phyloP scores from a whole-genome alignment of 345 rosid species.

The Cochlearia excelsa region DNA sequence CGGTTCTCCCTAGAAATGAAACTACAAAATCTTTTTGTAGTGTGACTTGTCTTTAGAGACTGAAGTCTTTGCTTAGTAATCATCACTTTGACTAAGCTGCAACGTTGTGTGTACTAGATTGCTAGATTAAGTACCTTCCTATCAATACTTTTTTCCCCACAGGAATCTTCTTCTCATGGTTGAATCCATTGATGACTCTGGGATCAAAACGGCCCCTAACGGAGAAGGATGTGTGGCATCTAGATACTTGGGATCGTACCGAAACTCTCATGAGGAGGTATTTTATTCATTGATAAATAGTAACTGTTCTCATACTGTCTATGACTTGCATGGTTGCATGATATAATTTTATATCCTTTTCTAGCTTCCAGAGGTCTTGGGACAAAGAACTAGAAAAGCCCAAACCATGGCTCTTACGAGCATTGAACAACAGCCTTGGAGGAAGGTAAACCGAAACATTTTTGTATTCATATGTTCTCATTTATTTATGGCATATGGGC shows the following conservation, averaged over 20 bases:
- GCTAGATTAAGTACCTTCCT: constrained; percentile 13
- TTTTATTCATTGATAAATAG: constrained; percentile 21
- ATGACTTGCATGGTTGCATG: constrained; percentile 23
- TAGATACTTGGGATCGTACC: constrained; percentile 89
- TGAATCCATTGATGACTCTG: constrained; percentile 79
- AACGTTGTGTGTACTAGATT: constrained; percentile 8
- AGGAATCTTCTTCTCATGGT: constrained; percentile 77
- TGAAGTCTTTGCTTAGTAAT: constrained; percentile 6
- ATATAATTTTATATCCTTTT: constrained; percentile 29
- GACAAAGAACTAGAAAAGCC: constrained; percentile 66
- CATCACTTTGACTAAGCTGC: constrained; percentile 19
- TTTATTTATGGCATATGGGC: constrained; percentile 1
- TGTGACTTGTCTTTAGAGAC: constrained; percentile 12
- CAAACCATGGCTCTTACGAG: constrained; percentile 93
- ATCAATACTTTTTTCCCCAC: constrained; percentile 8
- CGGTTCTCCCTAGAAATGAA: constrained; percentile 6
- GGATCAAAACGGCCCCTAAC: constrained; percentile 89
- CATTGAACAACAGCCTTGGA: constrained; percentile 76
- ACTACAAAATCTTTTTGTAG: background rate
- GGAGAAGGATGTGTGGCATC: constrained; percentile 90
- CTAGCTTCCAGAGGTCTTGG: constrained; percentile 86
- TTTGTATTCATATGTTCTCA: constrained; percentile 17
- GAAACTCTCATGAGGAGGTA: constrained; percentile 73
- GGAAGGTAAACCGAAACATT: constrained; percentile 56
- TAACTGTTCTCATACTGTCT: constrained; percentile 22